Percentiles rank a stretch among this genome's conserved stretches.
phyloP scores from a whole-genome alignment of 768 basidiomycete species.

The Leccinum subgranulosum region DNA sequence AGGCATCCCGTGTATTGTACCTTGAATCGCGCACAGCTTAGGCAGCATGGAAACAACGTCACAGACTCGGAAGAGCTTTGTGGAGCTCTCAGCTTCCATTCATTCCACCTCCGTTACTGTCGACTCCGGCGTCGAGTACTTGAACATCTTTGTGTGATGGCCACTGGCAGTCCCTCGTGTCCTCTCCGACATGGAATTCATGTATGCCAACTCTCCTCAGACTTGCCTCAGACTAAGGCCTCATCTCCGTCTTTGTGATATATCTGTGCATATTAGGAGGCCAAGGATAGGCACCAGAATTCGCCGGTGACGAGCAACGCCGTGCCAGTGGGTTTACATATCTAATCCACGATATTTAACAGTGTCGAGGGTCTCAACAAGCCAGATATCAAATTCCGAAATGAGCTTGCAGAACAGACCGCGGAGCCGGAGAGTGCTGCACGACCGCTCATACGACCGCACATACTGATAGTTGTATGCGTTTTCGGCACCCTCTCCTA shows the following conservation, averaged over 20 bases:
- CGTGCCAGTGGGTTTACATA: not conserved
- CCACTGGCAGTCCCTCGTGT: constrained; percentile 7
- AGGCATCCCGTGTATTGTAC: constrained; percentile 11
- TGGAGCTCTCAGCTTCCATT: constrained; percentile 14
- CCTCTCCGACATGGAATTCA: constrained; percentile 27
- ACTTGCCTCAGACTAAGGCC: not conserved
- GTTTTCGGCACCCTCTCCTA: no score
- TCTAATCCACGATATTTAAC: constrained; percentile 1
- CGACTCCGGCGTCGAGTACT: not conserved
- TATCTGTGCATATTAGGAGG: constrained; percentile 1
- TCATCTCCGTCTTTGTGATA: constrained; percentile 19
- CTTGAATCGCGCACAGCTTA: constrained; percentile 4
- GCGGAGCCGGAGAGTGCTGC: no score
- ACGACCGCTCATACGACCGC: no score
- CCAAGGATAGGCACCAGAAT: constrained; percentile 7
- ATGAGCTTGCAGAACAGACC: no score
- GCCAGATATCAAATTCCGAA: not conserved
- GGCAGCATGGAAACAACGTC: constrained; percentile 26
- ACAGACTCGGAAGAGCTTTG: constrained; percentile 13
- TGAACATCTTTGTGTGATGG: constrained; percentile 11
- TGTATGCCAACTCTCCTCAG: constrained; percentile 26
- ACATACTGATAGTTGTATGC: no score
- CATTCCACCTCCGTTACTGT: constrained; percentile 1
- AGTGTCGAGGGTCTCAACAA: constrained; percentile 5
- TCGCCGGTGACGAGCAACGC: constrained; percentile 4